A percentile compares a stretch with the other conserved stretches of the same genome.
Conservation (phyloP, 169 alveolate genomes). For the Cardiosporidium cionae region DNA sequence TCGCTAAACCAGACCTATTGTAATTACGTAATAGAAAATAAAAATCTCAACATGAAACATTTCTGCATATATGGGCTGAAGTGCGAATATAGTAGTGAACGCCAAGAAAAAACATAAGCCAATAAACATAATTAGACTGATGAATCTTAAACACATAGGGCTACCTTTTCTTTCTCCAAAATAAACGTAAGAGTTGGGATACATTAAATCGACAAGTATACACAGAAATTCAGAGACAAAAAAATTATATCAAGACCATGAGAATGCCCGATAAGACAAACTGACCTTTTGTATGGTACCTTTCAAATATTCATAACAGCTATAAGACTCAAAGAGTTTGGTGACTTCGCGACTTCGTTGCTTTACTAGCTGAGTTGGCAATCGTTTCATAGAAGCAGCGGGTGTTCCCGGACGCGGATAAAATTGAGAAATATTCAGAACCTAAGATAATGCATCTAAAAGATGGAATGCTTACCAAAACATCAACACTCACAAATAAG, state of each 20-base stretch:
- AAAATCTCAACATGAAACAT: background rate
- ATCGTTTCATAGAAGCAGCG: conserved; percentile 80
- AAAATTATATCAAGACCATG: background rate
- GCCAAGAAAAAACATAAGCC: background rate
- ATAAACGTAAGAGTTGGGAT: background rate
- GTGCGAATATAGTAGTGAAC: background rate
- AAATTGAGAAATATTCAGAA: conserved; percentile 91
- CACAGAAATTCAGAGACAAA: too few relatives aligned
- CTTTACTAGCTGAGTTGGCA: conserved; percentile 32
- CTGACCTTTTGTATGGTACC: conserved; percentile 27
- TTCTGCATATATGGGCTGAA: too few relatives aligned
- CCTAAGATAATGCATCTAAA: conserved; percentile 4
- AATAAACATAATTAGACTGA: background rate
- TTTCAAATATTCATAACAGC: conserved; percentile 21
- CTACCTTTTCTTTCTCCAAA: background rate
- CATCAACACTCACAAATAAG: background rate
- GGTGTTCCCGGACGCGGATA: conserved; percentile 94
- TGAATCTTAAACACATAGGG: background rate
- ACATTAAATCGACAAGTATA: too few relatives aligned
- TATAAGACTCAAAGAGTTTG: conserved; percentile 29
- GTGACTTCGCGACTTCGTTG: conserved; percentile 31
- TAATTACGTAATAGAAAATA: background rate
- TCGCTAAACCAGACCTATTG: conserved; percentile 33
- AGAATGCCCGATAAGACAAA: background rate
- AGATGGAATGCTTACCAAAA: background rate